Base-by-base conservation (phyloP, 306 rosid genomes). In the Prunus mume region DNA sequence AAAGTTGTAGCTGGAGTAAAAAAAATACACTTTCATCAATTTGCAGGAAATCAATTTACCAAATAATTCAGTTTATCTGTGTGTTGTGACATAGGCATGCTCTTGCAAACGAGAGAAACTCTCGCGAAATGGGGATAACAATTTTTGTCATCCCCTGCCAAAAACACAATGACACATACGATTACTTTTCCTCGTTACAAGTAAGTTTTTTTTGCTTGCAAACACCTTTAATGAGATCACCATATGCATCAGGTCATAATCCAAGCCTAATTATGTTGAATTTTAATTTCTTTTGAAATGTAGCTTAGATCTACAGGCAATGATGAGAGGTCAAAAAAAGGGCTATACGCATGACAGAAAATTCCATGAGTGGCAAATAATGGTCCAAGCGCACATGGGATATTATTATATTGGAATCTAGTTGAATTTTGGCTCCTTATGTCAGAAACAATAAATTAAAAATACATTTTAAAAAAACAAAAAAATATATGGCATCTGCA, bases 1-100 rank as follows among this genome's bases (percentile, higher is more conserved):
- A 85, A 79, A n/a, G 86, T 82, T 69, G 89, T 85, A 11, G 89
- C 89, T 85, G 89, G 41, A 82, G 11, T 18, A 1, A 9, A 34
- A 34, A 47, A 14, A 30, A 34, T 17, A 27, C 5, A 58, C 7
- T 14, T 17, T 20, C 19, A 52, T 62, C 52, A 68, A 17, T 38
- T 38, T 46, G 17, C 34, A 34, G 2, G 4, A 41, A 57, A 76
- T 9, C 63, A 51, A 64, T 28, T 13, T 11, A 19, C 56, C 55
- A 46, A 20, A 6, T 27, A 18, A 34, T 25, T 8, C 24, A 65
- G 18, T 41, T 2, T 7, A 38, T 38, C 2, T 1, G 43, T 7
- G 43, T 38, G 8, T 7, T 38, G 43, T 38, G 43, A 7, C 43
- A 38, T 38, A 38, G 43, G 43, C 43, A 38, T 34, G 49, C 34